phyloP scores from a whole-genome alignment of 2,329 filamentous ascomycete genomes.

The Zarea fungicola region DNA sequence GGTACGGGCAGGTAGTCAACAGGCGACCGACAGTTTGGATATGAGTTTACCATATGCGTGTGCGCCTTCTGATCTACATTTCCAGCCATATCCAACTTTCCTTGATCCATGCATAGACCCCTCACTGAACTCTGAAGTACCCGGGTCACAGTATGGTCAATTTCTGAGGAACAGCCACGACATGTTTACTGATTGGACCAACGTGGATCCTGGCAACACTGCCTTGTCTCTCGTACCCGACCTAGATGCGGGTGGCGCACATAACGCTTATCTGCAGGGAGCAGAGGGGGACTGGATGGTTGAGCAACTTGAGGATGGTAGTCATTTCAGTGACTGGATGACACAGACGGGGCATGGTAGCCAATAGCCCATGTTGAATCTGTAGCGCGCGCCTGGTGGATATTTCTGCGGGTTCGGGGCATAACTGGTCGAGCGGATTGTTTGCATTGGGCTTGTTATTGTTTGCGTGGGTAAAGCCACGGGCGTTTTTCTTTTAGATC shows the following conservation, averaged over 20 bases:
- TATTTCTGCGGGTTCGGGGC: not conserved
- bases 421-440: not conserved
- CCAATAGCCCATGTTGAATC: slow-evolving; percentile 5
- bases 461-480: too few species aligned
- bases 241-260: slow-evolving; percentile 15
- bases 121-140: not conserved
- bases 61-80: not conserved
- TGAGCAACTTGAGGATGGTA: slow-evolving; percentile 26
- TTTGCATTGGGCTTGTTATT: not conserved
- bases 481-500: slow-evolving; percentile 5
- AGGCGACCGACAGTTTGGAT: not conserved
- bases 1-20: not conserved
- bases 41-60: not conserved
- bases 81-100: not conserved
- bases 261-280: slow-evolving; percentile 28
- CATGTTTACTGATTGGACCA: not conserved
- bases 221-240: slow-evolving; percentile 13
- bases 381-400: not conserved
- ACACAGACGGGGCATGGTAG: slow-evolving; percentile 22
- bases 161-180: not conserved
- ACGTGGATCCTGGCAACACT: not conserved
- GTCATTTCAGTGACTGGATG: slow-evolving; percentile 30
- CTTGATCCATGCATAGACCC: slow-evolving; percentile 6
- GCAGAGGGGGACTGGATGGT: slow-evolving; percentile 31
- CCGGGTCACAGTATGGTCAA: not conserved